phyloP scores from a whole-genome alignment of 306 rosid species.

The Castanea sativa region DNA sequence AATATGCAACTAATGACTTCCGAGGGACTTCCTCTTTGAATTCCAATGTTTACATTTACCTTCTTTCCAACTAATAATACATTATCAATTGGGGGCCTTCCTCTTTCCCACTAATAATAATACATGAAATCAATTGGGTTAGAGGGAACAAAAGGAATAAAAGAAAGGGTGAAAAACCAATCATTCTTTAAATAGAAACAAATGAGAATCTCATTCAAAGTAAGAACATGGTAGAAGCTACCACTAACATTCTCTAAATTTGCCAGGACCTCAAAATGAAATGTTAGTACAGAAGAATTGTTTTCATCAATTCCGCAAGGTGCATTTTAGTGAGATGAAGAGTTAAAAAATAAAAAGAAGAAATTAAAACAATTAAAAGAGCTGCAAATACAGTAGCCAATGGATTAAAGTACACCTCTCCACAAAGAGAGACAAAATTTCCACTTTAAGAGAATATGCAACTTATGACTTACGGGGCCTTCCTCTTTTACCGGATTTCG shows the following conservation, averaged over 20 bases:
- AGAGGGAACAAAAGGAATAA: too few relatives aligned
- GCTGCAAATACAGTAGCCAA: constrained; percentile 35
- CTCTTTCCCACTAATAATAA: too few relatives aligned
- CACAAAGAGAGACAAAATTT: constrained; percentile 55
- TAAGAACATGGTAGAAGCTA: background rate
- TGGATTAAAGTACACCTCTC: constrained; percentile 39
- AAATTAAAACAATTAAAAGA: background rate
- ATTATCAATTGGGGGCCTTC: too few relatives aligned
- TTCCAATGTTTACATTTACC: too few relatives aligned
- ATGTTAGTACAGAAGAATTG: background rate
- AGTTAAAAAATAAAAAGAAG: background rate
- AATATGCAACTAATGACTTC: constrained; percentile 36
- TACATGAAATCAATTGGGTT: too few relatives aligned
- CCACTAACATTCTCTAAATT: background rate
- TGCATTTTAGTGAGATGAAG: background rate
- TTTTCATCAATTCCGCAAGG: constrained; percentile 1
- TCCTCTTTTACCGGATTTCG: constrained; percentile 75
- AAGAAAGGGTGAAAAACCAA: too few relatives aligned
- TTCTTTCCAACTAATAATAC: too few relatives aligned
- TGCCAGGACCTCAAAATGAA: background rate
- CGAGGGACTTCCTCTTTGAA: constrained; percentile 79
- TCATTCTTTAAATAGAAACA: too few relatives aligned
- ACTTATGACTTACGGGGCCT: constrained; percentile 70
- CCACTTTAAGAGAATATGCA: constrained; percentile 11
- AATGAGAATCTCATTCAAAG: too few relatives aligned